Conservation (phyloP, 768 basidiomycete genomes). For the Tricholoma sp. region DNA sequence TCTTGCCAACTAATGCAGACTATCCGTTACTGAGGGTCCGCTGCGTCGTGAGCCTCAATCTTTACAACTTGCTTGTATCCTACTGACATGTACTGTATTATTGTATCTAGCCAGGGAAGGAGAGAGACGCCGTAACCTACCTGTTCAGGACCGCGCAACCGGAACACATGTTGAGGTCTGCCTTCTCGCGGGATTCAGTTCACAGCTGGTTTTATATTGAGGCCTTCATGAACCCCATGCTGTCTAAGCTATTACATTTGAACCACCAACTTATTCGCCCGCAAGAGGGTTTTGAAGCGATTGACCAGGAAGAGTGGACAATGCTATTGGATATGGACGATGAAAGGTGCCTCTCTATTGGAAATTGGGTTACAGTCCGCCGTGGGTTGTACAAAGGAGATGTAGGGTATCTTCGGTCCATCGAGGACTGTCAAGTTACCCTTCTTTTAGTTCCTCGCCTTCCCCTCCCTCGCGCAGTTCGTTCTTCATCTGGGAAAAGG, state of each 20-base stretch:
- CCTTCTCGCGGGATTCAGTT: background rate
- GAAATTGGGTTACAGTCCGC: background rate
- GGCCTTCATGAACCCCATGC: background rate
- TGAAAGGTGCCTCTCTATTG: background rate
- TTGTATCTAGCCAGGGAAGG: background rate
- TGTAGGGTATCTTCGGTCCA: background rate
- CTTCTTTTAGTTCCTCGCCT: background rate
- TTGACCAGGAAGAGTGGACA: background rate
- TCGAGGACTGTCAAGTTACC: background rate
- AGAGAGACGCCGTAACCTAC: background rate
- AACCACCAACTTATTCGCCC: background rate
- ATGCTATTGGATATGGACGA: background rate
- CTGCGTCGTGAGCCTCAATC: constrained; percentile 1
- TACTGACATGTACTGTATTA: background rate
- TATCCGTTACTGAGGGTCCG: background rate
- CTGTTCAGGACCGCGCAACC: background rate
- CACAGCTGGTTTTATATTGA: background rate
- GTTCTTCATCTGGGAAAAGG: background rate
- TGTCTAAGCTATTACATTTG: background rate
- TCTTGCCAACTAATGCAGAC: too few relatives aligned
- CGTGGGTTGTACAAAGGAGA: constrained; percentile 2
- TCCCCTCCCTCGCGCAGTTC: background rate
- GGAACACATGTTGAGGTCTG: background rate
- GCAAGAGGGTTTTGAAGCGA: background rate
- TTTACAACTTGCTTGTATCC: background rate